Evolutionary conservation across 2,329 filamentous ascomycete genomes (phyloP).

Genomic region (Thelonectria olida): DNA sequence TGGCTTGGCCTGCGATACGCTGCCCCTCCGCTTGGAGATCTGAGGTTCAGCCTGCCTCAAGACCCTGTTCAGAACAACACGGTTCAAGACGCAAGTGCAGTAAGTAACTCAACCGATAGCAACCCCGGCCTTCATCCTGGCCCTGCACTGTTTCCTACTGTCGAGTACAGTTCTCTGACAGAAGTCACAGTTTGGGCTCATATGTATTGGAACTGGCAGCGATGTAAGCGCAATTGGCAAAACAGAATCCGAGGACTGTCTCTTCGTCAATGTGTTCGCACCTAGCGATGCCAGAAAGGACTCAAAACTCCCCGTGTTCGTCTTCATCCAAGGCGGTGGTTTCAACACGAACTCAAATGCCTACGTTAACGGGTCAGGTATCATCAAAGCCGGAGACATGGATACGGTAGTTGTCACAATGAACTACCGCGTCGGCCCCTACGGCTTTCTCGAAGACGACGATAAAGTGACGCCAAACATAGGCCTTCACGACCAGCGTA

Average conservation of each 20-base stretch:
- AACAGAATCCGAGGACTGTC: slow-evolving; percentile 68
- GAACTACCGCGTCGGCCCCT: slow-evolving; percentile 81
- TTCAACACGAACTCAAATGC: slow-evolving; percentile 60
- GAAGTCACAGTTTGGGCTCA: slow-evolving; percentile 33
- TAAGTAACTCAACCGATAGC: slow-evolving; percentile 40
- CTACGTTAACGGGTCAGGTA: slow-evolving; percentile 67
- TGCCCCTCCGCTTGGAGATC: slow-evolving; percentile 69
- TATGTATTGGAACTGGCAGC: slow-evolving; percentile 45
- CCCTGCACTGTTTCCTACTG: too few relatives aligned
- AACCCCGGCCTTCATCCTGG: too few relatives aligned
- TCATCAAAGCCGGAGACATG: slow-evolving; percentile 65
- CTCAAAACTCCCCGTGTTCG: slow-evolving; percentile 70
- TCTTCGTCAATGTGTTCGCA: slow-evolving; percentile 73
- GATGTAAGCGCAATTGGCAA: slow-evolving; percentile 31
- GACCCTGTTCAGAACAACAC: slow-evolving; percentile 62
- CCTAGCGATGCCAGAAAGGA: slow-evolving; percentile 59
- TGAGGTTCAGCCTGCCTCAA: slow-evolving; percentile 74
- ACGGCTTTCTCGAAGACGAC: slow-evolving; percentile 73
- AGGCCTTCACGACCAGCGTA: slow-evolving; percentile 75
- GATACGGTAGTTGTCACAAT: slow-evolving; percentile 75
- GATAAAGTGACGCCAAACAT: slow-evolving; percentile 70
- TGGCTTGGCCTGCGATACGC: slow-evolving; percentile 83
- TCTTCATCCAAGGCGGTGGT: slow-evolving; percentile 68
- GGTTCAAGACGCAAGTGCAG: slow-evolving; percentile 63
- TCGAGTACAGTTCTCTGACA: background rate